These are phyloP conservation scores for Quercus suber DNA, from an alignment of 306 rosid species.

Conservation along the genomic window DNA sequence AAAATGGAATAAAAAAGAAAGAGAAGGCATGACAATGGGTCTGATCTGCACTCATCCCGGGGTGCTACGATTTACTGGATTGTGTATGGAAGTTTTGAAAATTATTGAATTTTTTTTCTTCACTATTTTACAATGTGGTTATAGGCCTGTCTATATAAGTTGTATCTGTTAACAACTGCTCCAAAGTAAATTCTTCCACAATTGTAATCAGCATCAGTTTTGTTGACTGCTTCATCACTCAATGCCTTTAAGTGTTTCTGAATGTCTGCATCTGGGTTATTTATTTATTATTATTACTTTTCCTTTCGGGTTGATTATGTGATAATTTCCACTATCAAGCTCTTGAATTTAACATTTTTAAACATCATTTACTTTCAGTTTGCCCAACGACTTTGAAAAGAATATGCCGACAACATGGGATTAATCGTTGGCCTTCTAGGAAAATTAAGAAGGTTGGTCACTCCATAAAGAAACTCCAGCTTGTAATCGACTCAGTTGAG, in stretches of 20 bases:
- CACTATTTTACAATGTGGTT: neutral
- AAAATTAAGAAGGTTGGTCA: conserved; percentile 97
- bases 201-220: neutral
- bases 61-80: neutral
- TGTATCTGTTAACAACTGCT: neutral
- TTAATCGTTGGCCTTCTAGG: conserved; percentile 96
- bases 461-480: conserved; percentile 88
- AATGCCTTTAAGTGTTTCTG: neutral
- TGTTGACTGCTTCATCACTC: neutral
- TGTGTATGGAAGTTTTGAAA: neutral
- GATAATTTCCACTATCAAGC: conserved; percentile 11
- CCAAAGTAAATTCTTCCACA: neutral
- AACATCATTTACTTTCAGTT: conserved; percentile 41
- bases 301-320: neutral
- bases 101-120: neutral
- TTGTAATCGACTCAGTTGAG: conserved; percentile 84
- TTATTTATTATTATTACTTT: too few relatives aligned
- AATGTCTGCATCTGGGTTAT: too few relatives aligned
- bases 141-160: neutral
- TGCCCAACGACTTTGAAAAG: conserved; percentile 94
- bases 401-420: conserved; percentile 94
- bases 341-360: conserved; percentile 11
- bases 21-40: neutral
- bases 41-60: neutral
- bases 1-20: neutral